A percentile compares a stretch with the other conserved stretches of the same genome.
phyloP scores from a whole-genome alignment of 1,139 yeast species.

The Candida smagusa region DNA sequence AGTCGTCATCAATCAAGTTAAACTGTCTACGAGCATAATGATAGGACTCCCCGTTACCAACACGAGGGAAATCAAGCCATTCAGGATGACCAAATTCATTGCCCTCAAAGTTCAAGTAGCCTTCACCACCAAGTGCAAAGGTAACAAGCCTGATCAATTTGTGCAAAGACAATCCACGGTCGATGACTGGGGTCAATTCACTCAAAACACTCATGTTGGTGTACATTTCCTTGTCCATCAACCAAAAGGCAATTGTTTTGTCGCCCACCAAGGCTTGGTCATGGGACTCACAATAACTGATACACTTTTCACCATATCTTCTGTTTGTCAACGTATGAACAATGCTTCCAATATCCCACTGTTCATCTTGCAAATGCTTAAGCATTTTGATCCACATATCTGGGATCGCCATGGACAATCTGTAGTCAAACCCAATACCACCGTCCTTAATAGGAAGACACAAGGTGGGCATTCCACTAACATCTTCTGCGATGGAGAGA shows the following conservation, averaged over 20 bases:
- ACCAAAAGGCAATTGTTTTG: conserved; percentile 94
- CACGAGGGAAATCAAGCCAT: conserved; percentile 96
- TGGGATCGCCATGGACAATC: conserved; percentile 96
- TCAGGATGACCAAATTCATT: conserved; percentile 99
- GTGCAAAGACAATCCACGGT: conserved; percentile 87
- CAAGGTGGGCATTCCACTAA: conserved; percentile 94
- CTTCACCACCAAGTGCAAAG: conserved; percentile 91
- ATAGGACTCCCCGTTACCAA: conserved; percentile 81
- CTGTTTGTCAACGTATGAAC: conserved; percentile 83
- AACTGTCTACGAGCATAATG: conserved; percentile 95
- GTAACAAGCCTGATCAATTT: conserved; percentile 86
- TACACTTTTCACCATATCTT: conserved; percentile 84
- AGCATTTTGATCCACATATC: conserved; percentile 98
- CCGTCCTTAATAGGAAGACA: conserved; percentile 73
- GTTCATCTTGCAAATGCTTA: conserved; percentile 80
- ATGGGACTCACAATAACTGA: conserved; percentile 92
- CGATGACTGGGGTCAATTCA: conserved; percentile 72
- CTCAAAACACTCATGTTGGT: conserved; percentile 85
- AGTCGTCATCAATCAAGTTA: conserved; percentile 74
- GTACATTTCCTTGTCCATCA: conserved; percentile 98
- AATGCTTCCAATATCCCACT: conserved; percentile 86
- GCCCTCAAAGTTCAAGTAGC: conserved; percentile 93
- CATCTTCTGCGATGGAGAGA: conserved; percentile 92
- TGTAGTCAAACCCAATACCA: conserved; percentile 90
- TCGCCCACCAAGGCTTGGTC: conserved; percentile 98